Base-by-base conservation (phyloP, 1,139 yeast genomes). In the Lodderomyces parapsilosis region DNA sequence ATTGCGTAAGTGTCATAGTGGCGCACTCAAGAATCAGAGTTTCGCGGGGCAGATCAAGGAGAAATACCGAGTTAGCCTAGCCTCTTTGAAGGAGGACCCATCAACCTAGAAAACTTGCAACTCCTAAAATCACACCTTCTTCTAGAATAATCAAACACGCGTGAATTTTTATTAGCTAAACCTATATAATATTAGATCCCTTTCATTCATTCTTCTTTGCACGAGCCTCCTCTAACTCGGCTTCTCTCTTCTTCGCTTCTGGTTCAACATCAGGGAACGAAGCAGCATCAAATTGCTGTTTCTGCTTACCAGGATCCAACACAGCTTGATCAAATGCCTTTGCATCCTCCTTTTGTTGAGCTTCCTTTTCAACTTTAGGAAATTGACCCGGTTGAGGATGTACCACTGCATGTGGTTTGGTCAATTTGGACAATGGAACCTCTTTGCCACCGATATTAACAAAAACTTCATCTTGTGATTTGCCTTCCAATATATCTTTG, bases 361-460 rank as follows among this genome's bases (percentile, higher is more conserved):
- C 68, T 36, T 57, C 61, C 10, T 61, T 50, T 38, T 59, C 59
- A 13, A 62, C 55, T 35, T 58, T 55, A 15, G 68, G 68, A 40
- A 59, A 58, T 7, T 41, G 19, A n/a, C 43, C 41, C 0, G 59
- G 44, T 35, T 54, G 52, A 34, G 65, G 43, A 19, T 19, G 33
- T 6, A 72, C 63, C 19, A 63, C 74, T 24, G 65, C 50, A 52
- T 72, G 78, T 3, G 78, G 78, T 49, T 68, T 71, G 53, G 63
- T 68, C 47, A 73, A 63, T 39, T 48, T 51, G 39, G 53, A 57
- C 44, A 67, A 63, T 5, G 76, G 78, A 11, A 73, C 74, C 42
- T 50, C 52, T 44, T 56, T 60, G 34, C 72, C 73, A 9, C 71
- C 73, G 33, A 71, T 53, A 42, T 70, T 54, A 19, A 73, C 61